Conservation (phyloP, 441 rosid species). For the Rhodomyrtus psidioides region DNA sequence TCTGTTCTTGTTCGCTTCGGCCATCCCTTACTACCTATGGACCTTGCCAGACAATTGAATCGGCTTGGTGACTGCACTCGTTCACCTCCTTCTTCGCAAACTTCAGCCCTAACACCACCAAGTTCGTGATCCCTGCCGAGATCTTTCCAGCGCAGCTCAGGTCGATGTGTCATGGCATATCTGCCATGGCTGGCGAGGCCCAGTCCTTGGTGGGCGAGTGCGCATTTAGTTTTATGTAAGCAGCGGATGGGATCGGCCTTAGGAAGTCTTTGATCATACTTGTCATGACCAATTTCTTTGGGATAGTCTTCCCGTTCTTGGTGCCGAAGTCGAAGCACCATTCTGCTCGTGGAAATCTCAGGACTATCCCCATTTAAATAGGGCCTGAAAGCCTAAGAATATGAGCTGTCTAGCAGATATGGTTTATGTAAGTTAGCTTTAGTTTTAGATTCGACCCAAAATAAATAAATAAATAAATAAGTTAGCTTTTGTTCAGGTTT, state of each 20-base stretch:
- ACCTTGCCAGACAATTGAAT: neutral
- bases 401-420: neutral
- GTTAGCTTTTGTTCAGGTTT: too few relatives aligned
- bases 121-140: neutral
- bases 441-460: too few relatives aligned
- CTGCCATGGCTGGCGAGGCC: neutral
- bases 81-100: neutral
- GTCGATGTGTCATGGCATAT: slow-evolving; percentile 1
- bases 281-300: neutral
- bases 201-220: neutral
- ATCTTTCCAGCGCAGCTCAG: slow-evolving; percentile 3
- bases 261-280: neutral
- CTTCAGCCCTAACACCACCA: too few relatives aligned
- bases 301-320: neutral
- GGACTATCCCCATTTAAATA: too few relatives aligned
- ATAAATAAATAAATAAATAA: too few relatives aligned
- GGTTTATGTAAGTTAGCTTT: neutral
- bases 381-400: too few relatives aligned
- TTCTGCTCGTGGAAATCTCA: neutral
- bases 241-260: neutral
- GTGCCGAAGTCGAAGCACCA: neutral
- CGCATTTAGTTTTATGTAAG: neutral
- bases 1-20: slow-evolving; percentile 3
- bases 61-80: neutral
- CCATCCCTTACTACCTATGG: slow-evolving; percentile 6